phyloP scores from a whole-genome alignment of 768 basidiomycete genomes.

The Plicaturopsis crispa region DNA sequence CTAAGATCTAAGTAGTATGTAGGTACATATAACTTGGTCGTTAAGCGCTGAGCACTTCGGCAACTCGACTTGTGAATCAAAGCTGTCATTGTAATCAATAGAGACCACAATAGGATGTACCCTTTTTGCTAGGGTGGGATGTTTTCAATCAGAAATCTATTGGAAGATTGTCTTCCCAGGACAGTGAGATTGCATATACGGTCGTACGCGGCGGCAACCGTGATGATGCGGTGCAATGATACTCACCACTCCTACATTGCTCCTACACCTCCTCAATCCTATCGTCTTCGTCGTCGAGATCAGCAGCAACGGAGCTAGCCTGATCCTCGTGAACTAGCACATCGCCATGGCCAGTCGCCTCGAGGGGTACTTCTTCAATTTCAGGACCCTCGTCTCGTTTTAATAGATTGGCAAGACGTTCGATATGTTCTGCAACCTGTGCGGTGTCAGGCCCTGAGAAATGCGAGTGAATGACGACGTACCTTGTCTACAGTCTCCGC shows the following conservation, averaged over 20 bases:
- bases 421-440: conserved; percentile 82
- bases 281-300: conserved; percentile 58
- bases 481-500: conserved; percentile 77
- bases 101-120: not conserved
- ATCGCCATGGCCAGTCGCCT: no score
- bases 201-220: not conserved
- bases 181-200: not conserved
- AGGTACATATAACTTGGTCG: not conserved
- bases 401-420: conserved; percentile 81
- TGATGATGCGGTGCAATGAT: not conserved
- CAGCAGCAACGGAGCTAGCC: conserved; percentile 8
- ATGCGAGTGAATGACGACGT: conserved; percentile 10
- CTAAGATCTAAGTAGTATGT: not conserved
- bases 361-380: conserved; percentile 17
- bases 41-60: not conserved
- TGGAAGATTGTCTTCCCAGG: not conserved
- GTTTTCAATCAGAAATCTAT: not conserved
- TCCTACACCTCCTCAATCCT: conserved; percentile 68
- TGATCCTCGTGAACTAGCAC: no score
- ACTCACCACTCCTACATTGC: not conserved
- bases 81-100: not conserved
- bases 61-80: not conserved
- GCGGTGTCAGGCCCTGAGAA: not conserved
- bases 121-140: not conserved
- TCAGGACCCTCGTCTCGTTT: conserved; percentile 66